Conservation (phyloP, 768 basidiomycete genomes). For the Plicaturopsis crispa region DNA sequence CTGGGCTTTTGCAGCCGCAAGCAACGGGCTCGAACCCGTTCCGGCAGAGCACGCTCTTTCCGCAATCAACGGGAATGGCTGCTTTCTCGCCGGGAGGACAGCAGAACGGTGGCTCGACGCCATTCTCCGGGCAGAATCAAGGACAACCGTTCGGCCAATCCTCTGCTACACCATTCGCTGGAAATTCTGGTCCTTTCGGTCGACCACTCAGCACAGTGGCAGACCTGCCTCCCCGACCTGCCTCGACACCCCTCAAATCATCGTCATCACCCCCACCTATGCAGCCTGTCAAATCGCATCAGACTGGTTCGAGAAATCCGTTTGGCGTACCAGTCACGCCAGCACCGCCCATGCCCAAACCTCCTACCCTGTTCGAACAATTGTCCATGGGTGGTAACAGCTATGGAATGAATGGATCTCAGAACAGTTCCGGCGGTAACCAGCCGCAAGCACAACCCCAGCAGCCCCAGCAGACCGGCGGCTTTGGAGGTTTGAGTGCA, state of each 20-base stretch:
- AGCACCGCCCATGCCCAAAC: slow-evolving; percentile 35
- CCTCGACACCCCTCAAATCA: slow-evolving; percentile 62
- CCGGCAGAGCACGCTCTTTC: slow-evolving; percentile 67
- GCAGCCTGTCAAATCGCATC: slow-evolving; percentile 74
- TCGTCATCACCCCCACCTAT: slow-evolving; percentile 34
- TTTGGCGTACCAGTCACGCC: slow-evolving; percentile 14
- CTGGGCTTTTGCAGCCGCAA: slow-evolving; percentile 24
- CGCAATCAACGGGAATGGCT: slow-evolving; percentile 55
- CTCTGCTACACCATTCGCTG: slow-evolving; percentile 16
- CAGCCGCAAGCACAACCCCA: slow-evolving; percentile 11
- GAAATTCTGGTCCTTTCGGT: slow-evolving; percentile 10
- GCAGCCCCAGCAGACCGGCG: slow-evolving; percentile 7
- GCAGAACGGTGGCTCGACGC: slow-evolving; percentile 2
- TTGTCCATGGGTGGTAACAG: slow-evolving; percentile 45
- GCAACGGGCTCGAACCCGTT: slow-evolving; percentile 34
- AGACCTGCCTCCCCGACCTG: slow-evolving; percentile 48
- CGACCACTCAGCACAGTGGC: no score
- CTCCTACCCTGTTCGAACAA: slow-evolving; percentile 73
- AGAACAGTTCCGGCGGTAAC: background rate
- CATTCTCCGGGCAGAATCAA: background rate
- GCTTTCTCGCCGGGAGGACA: slow-evolving; percentile 26
- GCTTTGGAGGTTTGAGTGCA: slow-evolving; percentile 13
- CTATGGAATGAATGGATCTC: slow-evolving; percentile 8
- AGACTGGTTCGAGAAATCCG: slow-evolving; percentile 71
- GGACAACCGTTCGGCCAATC: slow-evolving; percentile 6